Percentiles rank a stretch among this genome's conserved stretches.
Conservation (phyloP, 495 filamentous ascomycete genomes). For the Massariosphaeria phaeospora region DNA sequence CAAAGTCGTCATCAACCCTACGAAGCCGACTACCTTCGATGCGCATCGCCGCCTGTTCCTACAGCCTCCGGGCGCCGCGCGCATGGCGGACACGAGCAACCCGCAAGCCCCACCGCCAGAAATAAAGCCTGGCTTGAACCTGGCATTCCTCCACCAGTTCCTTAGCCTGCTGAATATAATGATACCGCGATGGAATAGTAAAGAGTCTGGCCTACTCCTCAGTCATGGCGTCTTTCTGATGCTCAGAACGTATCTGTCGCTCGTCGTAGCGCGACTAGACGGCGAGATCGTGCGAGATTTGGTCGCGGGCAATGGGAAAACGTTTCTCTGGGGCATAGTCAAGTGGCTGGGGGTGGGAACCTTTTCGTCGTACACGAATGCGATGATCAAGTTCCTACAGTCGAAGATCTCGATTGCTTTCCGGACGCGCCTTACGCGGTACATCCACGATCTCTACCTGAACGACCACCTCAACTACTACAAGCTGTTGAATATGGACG, state of each 20-base stretch:
- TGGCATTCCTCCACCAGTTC: slow-evolving; percentile 98
- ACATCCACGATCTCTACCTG: slow-evolving; percentile 96
- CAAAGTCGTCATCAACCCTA: slow-evolving; percentile 88
- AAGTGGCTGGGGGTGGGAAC: slow-evolving; percentile 74
- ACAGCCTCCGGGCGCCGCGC: slow-evolving; percentile 75
- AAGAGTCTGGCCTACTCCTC: slow-evolving; percentile 84
- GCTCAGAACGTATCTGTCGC: slow-evolving; percentile 85
- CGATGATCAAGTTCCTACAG: slow-evolving; percentile 97
- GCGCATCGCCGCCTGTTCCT: slow-evolving; percentile 91
- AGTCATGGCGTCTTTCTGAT: slow-evolving; percentile 85
- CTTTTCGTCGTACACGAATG: slow-evolving; percentile 86
- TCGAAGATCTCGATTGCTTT: slow-evolving; percentile 98
- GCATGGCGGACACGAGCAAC: slow-evolving; percentile 60
- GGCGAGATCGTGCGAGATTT: slow-evolving; percentile 95
- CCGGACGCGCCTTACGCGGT: slow-evolving; percentile 89
- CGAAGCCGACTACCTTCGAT: slow-evolving; percentile 90
- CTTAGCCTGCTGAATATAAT: slow-evolving; percentile 93
- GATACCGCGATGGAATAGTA: slow-evolving; percentile 91
- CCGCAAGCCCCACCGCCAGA: slow-evolving; percentile 75
- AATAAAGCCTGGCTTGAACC: slow-evolving; percentile 89
- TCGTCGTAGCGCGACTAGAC: slow-evolving; percentile 87
- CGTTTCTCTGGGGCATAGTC: slow-evolving; percentile 81
- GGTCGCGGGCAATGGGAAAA: slow-evolving; percentile 84
- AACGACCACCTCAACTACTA: slow-evolving; percentile 94
- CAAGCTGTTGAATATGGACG: slow-evolving; percentile 89